Conservation (phyloP, 2,329 filamentous ascomycete species). For the Paraconiothyrium brasiliense region DNA sequence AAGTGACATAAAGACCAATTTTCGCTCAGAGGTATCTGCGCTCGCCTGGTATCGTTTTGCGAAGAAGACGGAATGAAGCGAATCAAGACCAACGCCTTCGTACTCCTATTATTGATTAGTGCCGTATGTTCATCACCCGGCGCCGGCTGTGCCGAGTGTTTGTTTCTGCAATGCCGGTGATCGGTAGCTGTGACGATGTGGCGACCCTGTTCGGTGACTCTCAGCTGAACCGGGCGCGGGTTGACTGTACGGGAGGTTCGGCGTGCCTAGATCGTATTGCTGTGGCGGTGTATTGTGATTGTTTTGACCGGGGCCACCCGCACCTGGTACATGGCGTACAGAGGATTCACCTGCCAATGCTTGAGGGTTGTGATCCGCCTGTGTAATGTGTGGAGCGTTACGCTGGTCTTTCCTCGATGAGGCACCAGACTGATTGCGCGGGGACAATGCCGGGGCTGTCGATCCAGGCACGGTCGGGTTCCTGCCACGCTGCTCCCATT, state of each 20-base stretch:
- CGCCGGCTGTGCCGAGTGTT: constrained; percentile 48
- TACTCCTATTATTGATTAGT: constrained; percentile 35
- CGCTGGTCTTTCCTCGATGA: constrained; percentile 62
- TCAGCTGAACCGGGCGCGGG: constrained; percentile 45
- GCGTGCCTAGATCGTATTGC: constrained; percentile 41
- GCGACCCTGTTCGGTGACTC: constrained; percentile 47
- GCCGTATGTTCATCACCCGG: constrained; percentile 33
- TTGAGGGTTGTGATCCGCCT: constrained; percentile 88
- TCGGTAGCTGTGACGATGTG: constrained; percentile 51
- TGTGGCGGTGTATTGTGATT: constrained; percentile 42
- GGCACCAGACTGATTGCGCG: constrained; percentile 54
- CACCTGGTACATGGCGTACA: constrained; percentile 73
- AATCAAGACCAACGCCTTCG: constrained; percentile 28
- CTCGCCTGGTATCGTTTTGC: constrained; percentile 28
- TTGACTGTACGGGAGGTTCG: constrained; percentile 46
- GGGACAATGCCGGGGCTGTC: constrained; percentile 56
- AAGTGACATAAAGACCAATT: constrained; percentile 20
- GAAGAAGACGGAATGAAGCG: constrained; percentile 21
- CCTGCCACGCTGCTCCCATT: constrained; percentile 85
- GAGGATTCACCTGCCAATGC: constrained; percentile 85
- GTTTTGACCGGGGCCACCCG: constrained; percentile 27
- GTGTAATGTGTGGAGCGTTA: constrained; percentile 66
- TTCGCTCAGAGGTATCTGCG: constrained; percentile 20
- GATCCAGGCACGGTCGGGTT: constrained; percentile 61
- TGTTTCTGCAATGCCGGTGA: constrained; percentile 49